Evolutionary conservation across 768 basidiomycete species (phyloP).

Genomic region (Agrocybe praecox): DNA sequence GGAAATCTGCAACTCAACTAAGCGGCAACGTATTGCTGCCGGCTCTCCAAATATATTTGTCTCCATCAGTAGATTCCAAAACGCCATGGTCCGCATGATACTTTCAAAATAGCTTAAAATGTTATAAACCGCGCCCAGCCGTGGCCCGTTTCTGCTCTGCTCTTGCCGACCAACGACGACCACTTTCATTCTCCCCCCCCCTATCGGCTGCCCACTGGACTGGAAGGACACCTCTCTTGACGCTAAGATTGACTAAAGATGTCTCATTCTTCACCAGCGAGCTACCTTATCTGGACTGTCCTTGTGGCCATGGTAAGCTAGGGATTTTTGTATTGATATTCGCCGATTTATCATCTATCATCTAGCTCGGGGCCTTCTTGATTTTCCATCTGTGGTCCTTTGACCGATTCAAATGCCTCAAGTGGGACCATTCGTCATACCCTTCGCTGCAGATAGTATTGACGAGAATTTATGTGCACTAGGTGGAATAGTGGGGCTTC

Average conservation of each 20-base stretch:
- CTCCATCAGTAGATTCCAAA: slow-evolving; percentile 12
- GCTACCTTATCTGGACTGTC: slow-evolving; percentile 64
- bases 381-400: slow-evolving; percentile 80
- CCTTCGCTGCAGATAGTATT: not conserved
- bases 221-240: not conserved
- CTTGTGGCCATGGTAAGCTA: slow-evolving; percentile 50
- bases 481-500: slow-evolving; percentile 73
- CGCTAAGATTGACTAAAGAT: slow-evolving; percentile 32
- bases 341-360: not conserved
- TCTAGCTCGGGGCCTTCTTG: slow-evolving; percentile 62
- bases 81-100: slow-evolving; percentile 11
- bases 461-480: not conserved
- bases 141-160: slow-evolving; percentile 5
- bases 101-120: not conserved
- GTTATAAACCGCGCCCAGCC: slow-evolving; percentile 5
- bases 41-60: not conserved
- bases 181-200: slow-evolving; percentile 7
- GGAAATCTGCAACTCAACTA: not conserved
- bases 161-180: not conserved
- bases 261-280: slow-evolving; percentile 66
- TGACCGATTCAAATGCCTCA: slow-evolving; percentile 76
- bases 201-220: not conserved
- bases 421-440: slow-evolving; percentile 34
- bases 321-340: not conserved
- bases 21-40: not conserved